phyloP scores from a whole-genome alignment of 805 yeast species.

The Candida germanica region DNA sequence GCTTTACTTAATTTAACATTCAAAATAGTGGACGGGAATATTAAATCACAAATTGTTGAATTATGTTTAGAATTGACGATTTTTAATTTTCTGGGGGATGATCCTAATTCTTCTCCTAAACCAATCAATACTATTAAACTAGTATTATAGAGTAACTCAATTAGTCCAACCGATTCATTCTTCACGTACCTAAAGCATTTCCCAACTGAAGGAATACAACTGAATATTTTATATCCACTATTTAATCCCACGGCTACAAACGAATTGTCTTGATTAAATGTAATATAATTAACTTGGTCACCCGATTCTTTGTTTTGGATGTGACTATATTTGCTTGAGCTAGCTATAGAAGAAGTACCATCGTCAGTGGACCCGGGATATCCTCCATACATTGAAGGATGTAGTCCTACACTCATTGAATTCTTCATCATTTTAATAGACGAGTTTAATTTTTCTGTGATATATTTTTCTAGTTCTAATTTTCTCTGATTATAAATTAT shows the following conservation, averaged over 20 bases:
- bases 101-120: constrained; percentile 63
- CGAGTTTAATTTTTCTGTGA: no score
- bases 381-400: constrained; percentile 11
- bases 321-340: constrained; percentile 13
- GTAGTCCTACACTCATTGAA: constrained; percentile 13
- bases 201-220: constrained; percentile 54
- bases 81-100: constrained; percentile 77
- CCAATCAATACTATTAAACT: constrained; percentile 84
- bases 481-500: no score
- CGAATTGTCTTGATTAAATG: constrained; percentile 84
- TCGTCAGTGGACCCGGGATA: constrained; percentile 13
- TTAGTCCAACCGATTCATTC: constrained; percentile 59
- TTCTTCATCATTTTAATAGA: constrained; percentile 13
- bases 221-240: constrained; percentile 67
- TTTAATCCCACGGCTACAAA: constrained; percentile 76
- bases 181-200: constrained; percentile 31
- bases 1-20: constrained; percentile 34
- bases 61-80: constrained; percentile 78
- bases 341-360: constrained; percentile 15
- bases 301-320: constrained; percentile 10
- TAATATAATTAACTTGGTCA: constrained; percentile 36
- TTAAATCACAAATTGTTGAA: constrained; percentile 41
- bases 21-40: constrained; percentile 40
- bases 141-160: constrained; percentile 90
- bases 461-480: background rate